A percentile compares a stretch with the other conserved stretches of the same genome.
phyloP scores from a whole-genome alignment of 2,329 filamentous ascomycete species.

The Escovopsis weberi region DNA sequence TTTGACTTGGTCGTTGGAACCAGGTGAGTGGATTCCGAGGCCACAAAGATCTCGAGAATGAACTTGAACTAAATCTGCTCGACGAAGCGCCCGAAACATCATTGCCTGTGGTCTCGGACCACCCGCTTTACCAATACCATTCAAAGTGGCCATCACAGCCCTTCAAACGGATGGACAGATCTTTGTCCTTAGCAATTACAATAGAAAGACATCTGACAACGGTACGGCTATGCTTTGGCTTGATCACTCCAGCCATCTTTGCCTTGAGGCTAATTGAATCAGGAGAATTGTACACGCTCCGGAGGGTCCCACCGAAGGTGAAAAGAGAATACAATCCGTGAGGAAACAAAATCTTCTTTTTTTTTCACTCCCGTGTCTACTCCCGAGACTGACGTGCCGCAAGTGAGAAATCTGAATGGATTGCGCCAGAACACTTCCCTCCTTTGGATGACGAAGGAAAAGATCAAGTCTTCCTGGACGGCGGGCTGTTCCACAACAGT shows the following conservation, averaged over 20 bases:
- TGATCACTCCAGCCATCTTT: neutral
- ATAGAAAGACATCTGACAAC: neutral
- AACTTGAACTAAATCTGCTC: neutral
- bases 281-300: neutral
- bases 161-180: neutral
- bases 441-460: neutral
- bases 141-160: neutral
- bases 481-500: neutral
- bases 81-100: neutral
- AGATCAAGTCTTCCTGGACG: neutral
- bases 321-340: too few relatives aligned
- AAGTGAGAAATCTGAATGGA: too few relatives aligned
- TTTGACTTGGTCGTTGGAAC: neutral
- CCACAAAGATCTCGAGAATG: neutral
- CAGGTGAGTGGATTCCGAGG: neutral
- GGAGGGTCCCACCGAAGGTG: neutral
- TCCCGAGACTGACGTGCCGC: too few relatives aligned
- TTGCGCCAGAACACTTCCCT: neutral
- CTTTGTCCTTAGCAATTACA: neutral
- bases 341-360: too few relatives aligned
- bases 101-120: neutral
- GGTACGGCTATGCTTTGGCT: neutral
- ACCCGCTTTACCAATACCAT: neutral
- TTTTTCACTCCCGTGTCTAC: too few relatives aligned
- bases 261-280: neutral